phyloP scores from a whole-genome alignment of 2,329 filamentous ascomycete genomes.

The Tolypocladium tundrense region DNA sequence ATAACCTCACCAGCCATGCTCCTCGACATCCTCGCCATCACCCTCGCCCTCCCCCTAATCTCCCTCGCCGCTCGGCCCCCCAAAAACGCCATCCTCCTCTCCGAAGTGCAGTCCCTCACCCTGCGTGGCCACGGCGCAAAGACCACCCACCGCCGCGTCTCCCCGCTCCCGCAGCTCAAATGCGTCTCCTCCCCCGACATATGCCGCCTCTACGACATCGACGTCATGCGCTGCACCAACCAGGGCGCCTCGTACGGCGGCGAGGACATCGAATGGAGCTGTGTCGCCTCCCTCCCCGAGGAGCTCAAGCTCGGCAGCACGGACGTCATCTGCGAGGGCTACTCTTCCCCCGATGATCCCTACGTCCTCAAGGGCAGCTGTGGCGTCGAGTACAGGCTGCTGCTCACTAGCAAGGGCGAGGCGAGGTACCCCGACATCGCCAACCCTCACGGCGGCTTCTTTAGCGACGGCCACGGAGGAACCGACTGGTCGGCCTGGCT shows the following conservation, averaged over 20 bases:
- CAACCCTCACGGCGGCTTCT: slow-evolving; percentile 24
- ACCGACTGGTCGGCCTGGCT: slow-evolving; percentile 29
- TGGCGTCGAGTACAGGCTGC: slow-evolving; percentile 77
- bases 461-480: slow-evolving; percentile 17
- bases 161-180: slow-evolving; percentile 66
- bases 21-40: slow-evolving; percentile 9
- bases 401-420: slow-evolving; percentile 69
- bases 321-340: slow-evolving; percentile 90
- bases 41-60: slow-evolving; percentile 15
- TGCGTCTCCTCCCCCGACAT: slow-evolving; percentile 59
- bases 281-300: slow-evolving; percentile 51
- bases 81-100: slow-evolving; percentile 46
- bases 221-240: slow-evolving; percentile 85
- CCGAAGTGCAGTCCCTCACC: slow-evolving; percentile 64
- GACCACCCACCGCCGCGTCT: slow-evolving; percentile 67
- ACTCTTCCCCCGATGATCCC: slow-evolving; percentile 62
- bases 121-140: slow-evolving; percentile 52
- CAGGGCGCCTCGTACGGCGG: slow-evolving; percentile 66
- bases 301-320: slow-evolving; percentile 68
- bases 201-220: slow-evolving; percentile 61
- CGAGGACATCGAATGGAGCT: slow-evolving; percentile 88
- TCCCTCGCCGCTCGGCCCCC: slow-evolving; percentile 20
- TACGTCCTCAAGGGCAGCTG: slow-evolving; percentile 89
- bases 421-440: slow-evolving; percentile 52
- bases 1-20: slow-evolving; percentile 15